Percentiles rank a stretch among this genome's conserved stretches.
Conservation (phyloP, 129 eudicot species). For the Centaurea solstitialis region DNA sequence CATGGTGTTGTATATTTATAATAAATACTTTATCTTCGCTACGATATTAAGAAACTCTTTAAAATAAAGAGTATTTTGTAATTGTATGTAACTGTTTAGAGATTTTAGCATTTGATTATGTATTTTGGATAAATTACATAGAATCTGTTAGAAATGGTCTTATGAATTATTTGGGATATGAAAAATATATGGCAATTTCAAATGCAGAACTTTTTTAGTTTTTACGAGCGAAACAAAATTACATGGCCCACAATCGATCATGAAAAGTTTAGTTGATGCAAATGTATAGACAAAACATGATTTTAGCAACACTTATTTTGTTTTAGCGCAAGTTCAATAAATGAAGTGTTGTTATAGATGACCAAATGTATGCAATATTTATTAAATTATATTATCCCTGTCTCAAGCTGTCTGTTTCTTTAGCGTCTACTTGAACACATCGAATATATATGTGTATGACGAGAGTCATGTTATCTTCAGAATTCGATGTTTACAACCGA, state of each 20-base stretch:
- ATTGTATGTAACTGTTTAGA: not conserved
- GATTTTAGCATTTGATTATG: not conserved
- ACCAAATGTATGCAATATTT: not conserved
- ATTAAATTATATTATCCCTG: not conserved
- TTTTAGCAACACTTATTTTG: not conserved
- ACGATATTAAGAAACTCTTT: not conserved
- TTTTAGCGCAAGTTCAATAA: not conserved
- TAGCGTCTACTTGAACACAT: not conserved
- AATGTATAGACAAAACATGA: not conserved
- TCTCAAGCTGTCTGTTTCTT: not conserved
- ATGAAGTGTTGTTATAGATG: not conserved
- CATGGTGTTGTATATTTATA: not conserved
- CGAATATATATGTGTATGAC: not conserved
- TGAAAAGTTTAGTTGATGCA: not conserved
- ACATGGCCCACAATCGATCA: not conserved
- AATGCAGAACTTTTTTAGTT: not conserved
- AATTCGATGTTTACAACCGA: not conserved
- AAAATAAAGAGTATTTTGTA: not conserved
- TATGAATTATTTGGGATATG: not conserved
- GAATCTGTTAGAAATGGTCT: not conserved
- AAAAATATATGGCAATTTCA: not conserved
- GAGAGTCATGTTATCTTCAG: slow-evolving; percentile 8
- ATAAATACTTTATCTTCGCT: no score
- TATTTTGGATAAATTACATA: no score
- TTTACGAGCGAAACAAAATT: not conserved